Conservation (phyloP, 352 stramenopile genomes). For the Globisporangium spiculum region DNA sequence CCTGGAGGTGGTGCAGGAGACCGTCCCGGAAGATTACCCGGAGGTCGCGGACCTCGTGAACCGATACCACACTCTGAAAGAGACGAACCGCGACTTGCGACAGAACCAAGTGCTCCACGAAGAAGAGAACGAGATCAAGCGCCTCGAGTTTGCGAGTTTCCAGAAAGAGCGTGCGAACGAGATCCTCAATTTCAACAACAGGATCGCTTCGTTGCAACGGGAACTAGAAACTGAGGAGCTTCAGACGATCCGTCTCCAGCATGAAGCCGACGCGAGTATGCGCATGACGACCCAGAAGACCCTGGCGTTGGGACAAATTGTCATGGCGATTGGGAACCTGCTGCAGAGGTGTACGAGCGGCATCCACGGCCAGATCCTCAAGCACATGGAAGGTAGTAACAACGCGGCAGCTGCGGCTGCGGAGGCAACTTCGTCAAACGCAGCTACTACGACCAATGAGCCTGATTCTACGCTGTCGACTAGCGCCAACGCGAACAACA, state of each 20-base stretch:
- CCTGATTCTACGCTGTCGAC: constrained; percentile 13
- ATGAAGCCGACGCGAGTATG: constrained; percentile 87
- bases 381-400: constrained; percentile 77
- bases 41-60: constrained; percentile 92
- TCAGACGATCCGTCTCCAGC: constrained; percentile 73
- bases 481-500: constrained; percentile 30
- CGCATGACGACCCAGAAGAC: constrained; percentile 89
- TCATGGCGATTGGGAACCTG: constrained; percentile 86
- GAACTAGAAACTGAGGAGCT: constrained; percentile 71
- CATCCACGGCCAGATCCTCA: constrained; percentile 85
- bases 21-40: constrained; percentile 89
- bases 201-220: constrained; percentile 84
- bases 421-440: not conserved
- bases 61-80: constrained; percentile 89
- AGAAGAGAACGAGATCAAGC: constrained; percentile 85
- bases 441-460: not conserved
- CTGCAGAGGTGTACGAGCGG: constrained; percentile 81
- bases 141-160: constrained; percentile 76
- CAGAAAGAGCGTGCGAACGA: constrained; percentile 91
- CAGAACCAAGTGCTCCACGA: constrained; percentile 77
- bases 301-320: constrained; percentile 87
- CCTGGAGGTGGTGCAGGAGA: constrained; percentile 87
- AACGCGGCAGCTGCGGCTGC: constrained; percentile 20
- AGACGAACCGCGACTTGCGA: constrained; percentile 85
- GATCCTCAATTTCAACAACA: constrained; percentile 92